phyloP scores from a whole-genome alignment of 2,329 filamentous ascomycete species.

The Aureobasidium sp. region DNA sequence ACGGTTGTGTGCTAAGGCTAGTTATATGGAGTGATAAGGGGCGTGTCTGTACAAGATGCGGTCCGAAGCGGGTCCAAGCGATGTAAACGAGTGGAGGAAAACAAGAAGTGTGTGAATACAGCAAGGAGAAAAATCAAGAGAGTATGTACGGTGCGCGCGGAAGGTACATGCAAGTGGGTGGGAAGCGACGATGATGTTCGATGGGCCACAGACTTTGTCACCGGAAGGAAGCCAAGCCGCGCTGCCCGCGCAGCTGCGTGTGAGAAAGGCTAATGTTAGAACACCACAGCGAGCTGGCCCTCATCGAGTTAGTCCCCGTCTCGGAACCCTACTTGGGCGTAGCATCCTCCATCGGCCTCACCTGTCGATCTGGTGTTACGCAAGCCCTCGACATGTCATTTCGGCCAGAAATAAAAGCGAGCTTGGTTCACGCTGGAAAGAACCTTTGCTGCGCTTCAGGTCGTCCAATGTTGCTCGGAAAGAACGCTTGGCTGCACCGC shows the following conservation, averaged over 20 bases:
- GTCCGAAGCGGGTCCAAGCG: neutral
- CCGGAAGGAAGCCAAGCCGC: neutral
- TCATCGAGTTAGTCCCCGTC: neutral
- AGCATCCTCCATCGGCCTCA: neutral
- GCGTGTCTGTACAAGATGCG: neutral
- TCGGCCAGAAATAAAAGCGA: neutral
- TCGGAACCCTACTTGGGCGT: neutral
- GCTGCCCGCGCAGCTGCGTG: slow-evolving; percentile 5
- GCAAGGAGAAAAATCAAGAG: slow-evolving; percentile 1
- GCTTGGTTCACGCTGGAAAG: neutral
- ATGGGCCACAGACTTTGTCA: neutral
- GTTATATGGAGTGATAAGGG: slow-evolving; percentile 11
- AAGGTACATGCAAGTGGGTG: neutral
- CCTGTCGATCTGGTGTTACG: slow-evolving; percentile 7
- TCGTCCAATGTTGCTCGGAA: neutral
- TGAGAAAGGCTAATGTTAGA: slow-evolving; percentile 6
- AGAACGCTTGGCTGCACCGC: no score
- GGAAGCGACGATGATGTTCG: slow-evolving; percentile 10
- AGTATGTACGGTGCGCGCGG: slow-evolving; percentile 1
- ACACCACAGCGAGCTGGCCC: neutral
- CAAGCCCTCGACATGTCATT: neutral
- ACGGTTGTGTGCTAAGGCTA: slow-evolving; percentile 9
- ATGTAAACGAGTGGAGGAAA: slow-evolving; percentile 6
- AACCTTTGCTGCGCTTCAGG: neutral
- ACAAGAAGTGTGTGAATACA: neutral